Conservation (phyloP, 2,329 filamentous ascomycete species). For the Pyricularia pennisetigena region DNA sequence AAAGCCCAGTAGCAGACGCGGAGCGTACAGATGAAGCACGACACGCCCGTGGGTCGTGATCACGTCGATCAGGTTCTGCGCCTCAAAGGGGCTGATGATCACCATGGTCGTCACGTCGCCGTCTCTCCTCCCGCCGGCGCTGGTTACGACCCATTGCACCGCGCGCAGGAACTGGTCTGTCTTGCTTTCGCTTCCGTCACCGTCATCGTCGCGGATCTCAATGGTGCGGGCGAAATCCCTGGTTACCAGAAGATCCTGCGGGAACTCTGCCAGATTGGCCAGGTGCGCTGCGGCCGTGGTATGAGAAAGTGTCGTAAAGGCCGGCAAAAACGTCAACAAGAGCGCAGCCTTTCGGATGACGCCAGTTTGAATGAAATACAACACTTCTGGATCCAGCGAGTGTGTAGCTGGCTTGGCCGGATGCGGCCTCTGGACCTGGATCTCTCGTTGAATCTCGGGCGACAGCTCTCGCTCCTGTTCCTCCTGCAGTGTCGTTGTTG, state of each 20-base stretch:
- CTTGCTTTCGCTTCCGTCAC: neutral
- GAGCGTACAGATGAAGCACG: slow-evolving; percentile 39
- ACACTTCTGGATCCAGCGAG: slow-evolving; percentile 30
- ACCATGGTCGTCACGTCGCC: slow-evolving; percentile 23
- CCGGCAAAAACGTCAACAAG: slow-evolving; percentile 28
- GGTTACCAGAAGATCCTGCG: slow-evolving; percentile 32
- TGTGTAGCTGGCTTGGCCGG: slow-evolving; percentile 28
- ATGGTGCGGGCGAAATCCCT: slow-evolving; percentile 41
- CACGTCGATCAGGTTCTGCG: slow-evolving; percentile 32
- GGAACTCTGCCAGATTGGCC: slow-evolving; percentile 24
- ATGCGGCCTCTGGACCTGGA: slow-evolving; percentile 39
- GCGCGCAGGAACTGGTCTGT: slow-evolving; percentile 39
- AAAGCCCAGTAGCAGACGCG: slow-evolving; percentile 27
- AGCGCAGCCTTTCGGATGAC: slow-evolving; percentile 5
- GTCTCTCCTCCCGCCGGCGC: slow-evolving; percentile 6
- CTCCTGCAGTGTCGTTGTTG: slow-evolving; percentile 27
- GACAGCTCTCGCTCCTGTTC: slow-evolving; percentile 62
- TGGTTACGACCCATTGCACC: slow-evolving; percentile 43
- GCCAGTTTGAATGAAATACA: slow-evolving; percentile 27
- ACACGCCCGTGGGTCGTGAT: slow-evolving; percentile 26
- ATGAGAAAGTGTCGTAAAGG: slow-evolving; percentile 30
- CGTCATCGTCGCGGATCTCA: slow-evolving; percentile 1
- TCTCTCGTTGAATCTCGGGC: slow-evolving; percentile 52
- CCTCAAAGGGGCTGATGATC: slow-evolving; percentile 53
- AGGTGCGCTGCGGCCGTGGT: slow-evolving; percentile 26